These are phyloP conservation scores for Dryadomyces quercus-mongolicae DNA, from an alignment of 2,329 filamentous ascomycete genomes.

Conservation along the genomic window DNA sequence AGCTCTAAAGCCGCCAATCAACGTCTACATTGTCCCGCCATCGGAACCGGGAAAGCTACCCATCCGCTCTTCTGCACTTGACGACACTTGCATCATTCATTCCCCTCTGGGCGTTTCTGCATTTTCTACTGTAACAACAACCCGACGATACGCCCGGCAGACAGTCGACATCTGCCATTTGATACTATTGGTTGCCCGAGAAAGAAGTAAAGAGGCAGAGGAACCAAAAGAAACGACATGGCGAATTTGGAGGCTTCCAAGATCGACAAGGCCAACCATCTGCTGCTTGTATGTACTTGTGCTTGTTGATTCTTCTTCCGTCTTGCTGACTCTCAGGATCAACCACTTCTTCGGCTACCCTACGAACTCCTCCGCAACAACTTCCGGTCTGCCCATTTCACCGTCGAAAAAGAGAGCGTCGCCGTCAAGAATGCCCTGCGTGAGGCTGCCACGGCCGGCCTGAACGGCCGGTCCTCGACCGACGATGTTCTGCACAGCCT, in stretches of 20 bases:
- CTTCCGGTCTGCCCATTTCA: slow-evolving; percentile 73
- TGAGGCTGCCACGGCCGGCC: slow-evolving; percentile 53
- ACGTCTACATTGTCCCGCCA: too few relatives aligned
- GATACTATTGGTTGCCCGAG: too few relatives aligned
- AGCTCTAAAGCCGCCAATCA: too few relatives aligned
- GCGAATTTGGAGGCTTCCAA: slow-evolving; percentile 50
- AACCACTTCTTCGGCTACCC: slow-evolving; percentile 84
- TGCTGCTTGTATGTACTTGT: slow-evolving; percentile 50
- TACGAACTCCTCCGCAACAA: slow-evolving; percentile 89
- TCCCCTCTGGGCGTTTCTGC: too few relatives aligned
- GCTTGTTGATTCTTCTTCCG: background rate
- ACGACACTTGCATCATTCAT: too few relatives aligned
- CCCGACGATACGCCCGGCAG: too few relatives aligned
- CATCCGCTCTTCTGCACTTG: too few relatives aligned
- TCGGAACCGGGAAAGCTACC: too few relatives aligned
- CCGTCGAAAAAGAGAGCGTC: slow-evolving; percentile 59
- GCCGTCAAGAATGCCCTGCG: slow-evolving; percentile 49
- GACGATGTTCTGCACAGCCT: slow-evolving; percentile 68
- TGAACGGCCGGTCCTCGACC: slow-evolving; percentile 48
- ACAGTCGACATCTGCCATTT: too few relatives aligned
- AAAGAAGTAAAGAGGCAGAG: background rate
- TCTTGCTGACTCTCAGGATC: slow-evolving; percentile 49
- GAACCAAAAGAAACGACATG: slow-evolving; percentile 28
- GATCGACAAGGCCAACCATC: slow-evolving; percentile 63
- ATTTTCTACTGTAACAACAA: too few relatives aligned